phyloP scores from a whole-genome alignment of 768 basidiomycete genomes.

The Guyanaporus albipodus region DNA sequence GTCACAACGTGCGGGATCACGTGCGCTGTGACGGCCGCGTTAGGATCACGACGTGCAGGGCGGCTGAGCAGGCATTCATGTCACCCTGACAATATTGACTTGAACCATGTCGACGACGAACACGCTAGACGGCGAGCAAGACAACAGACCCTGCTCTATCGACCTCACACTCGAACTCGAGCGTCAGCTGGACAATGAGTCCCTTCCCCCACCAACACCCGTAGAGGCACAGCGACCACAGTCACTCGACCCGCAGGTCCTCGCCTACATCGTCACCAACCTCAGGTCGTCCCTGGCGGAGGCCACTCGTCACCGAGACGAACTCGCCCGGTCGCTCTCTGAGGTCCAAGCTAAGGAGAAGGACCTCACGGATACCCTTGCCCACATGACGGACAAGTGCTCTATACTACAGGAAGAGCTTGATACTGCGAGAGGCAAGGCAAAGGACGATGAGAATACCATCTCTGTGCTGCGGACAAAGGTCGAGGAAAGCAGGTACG shows the following conservation, averaged over 20 bases:
- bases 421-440: slow-evolving; percentile 44
- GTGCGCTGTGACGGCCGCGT: slow-evolving; percentile 3
- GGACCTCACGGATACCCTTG: slow-evolving; percentile 58
- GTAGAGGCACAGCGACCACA: slow-evolving; percentile 35
- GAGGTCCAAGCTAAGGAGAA: slow-evolving; percentile 52
- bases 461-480: slow-evolving; percentile 74
- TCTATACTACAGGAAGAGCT: slow-evolving; percentile 55
- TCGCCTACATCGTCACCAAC: slow-evolving; percentile 72
- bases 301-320: slow-evolving; percentile 69
- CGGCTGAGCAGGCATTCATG: neutral
- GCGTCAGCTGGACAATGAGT: slow-evolving; percentile 65
- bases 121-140: slow-evolving; percentile 22
- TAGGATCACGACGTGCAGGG: slow-evolving; percentile 11
- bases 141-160: slow-evolving; percentile 51
- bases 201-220: slow-evolving; percentile 47
- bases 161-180: slow-evolving; percentile 80
- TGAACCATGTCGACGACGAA: slow-evolving; percentile 26
- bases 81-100: neutral
- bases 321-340: slow-evolving; percentile 50
- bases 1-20: slow-evolving; percentile 7
- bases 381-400: slow-evolving; percentile 64
- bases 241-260: slow-evolving; percentile 69
- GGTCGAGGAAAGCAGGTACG: slow-evolving; percentile 83
- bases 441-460: slow-evolving; percentile 72
- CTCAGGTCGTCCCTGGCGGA: slow-evolving; percentile 63